These are phyloP conservation scores for Actinomortierella wolfii DNA, from an alignment of 371 early-diverging fungal species.

Conservation along the genomic window DNA sequence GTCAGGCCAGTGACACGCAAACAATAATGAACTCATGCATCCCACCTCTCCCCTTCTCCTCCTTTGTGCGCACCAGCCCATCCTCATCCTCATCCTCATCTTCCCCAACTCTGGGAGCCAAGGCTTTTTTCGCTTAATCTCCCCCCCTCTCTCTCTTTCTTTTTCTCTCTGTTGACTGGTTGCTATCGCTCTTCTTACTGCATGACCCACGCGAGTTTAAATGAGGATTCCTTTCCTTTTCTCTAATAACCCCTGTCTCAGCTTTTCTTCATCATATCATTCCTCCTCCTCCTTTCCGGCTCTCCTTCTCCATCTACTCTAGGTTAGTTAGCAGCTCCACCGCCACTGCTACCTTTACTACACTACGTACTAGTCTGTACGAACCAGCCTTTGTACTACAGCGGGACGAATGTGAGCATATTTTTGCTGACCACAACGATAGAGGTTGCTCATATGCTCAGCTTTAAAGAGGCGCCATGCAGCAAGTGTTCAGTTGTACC, in stretches of 20 bases:
- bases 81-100: not conserved
- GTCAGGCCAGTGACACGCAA: no score
- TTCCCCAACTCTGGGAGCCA: not conserved
- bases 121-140: not conserved
- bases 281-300: not conserved
- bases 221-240: not conserved
- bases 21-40: no score
- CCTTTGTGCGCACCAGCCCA: not conserved
- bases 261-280: not conserved
- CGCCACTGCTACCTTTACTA: no score
- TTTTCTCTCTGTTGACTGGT: slow-evolving; percentile 3
- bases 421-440: no score
- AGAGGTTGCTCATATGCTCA: no score
- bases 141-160: not conserved
- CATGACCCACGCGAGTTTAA: not conserved
- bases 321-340: no score
- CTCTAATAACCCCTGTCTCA: not conserved
- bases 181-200: not conserved
- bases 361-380: no score
- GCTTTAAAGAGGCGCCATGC: no score
- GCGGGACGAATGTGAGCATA: no score
- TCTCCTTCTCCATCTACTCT: no score
- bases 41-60: not conserved
- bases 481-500: no score
- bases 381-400: no score